Evolutionary conservation across 75 land plant genomes (phyloP).

Genomic region (Cunninghamia lanceolata): DNA sequence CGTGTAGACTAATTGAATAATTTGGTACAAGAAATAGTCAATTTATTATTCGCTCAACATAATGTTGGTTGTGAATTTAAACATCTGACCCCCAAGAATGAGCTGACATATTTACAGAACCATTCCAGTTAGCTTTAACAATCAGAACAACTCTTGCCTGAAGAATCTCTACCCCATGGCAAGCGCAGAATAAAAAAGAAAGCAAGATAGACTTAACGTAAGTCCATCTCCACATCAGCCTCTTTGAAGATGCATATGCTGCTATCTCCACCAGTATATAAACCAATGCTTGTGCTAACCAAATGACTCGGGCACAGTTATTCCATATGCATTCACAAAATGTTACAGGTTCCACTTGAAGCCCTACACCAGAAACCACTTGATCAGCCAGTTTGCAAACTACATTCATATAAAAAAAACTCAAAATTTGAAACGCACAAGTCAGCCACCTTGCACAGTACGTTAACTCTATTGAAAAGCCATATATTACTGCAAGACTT

Average conservation of each 20-base stretch:
- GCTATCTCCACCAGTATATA: neutral
- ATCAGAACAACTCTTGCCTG: too few species aligned
- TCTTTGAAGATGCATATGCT: neutral
- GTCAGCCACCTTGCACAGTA: neutral
- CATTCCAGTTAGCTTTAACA: too few species aligned
- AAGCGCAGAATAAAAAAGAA: neutral
- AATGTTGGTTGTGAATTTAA: neutral
- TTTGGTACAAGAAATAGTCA: neutral
- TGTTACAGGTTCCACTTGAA: neutral
- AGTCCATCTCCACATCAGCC: neutral
- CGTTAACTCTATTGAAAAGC: neutral
- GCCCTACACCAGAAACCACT: neutral
- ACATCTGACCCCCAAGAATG: neutral
- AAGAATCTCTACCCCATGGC: too few species aligned
- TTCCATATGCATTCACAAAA: neutral
- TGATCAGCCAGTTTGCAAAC: neutral
- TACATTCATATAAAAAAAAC: neutral
- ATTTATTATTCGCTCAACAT: neutral
- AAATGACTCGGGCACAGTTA: neutral
- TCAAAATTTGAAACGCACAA: neutral
- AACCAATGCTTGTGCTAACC: neutral
- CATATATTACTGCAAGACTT: neutral
- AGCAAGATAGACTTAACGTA: neutral
- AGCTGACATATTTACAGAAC: neutral
- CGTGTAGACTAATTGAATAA: neutral